Percentiles rank a stretch among this genome's conserved stretches.
Evolutionary conservation across 164 flowering plant genomes (phyloP).

Genomic region (Cinnamomum chago): DNA sequence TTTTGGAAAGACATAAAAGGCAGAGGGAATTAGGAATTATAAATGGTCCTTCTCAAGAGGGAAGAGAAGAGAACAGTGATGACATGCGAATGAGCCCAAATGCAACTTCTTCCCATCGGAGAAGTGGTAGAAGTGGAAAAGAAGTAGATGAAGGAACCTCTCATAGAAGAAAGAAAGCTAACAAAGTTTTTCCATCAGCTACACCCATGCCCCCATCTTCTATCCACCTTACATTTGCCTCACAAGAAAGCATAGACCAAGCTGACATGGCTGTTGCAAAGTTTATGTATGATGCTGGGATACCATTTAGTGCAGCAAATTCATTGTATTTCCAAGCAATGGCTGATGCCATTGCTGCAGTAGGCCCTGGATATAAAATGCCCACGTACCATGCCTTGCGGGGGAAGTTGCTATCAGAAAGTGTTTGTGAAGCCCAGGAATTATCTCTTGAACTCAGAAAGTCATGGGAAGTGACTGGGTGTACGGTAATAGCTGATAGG

Average conservation of each 20-base stretch:
- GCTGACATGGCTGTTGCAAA: constrained; percentile 44
- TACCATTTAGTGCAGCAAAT: constrained; percentile 37
- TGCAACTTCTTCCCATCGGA: constrained; percentile 5
- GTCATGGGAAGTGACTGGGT: constrained; percentile 45
- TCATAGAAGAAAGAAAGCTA: constrained; percentile 22
- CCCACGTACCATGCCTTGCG: constrained; percentile 38
- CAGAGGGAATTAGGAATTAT: constrained; percentile 24
- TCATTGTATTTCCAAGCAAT: constrained; percentile 37
- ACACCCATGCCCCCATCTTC: constrained; percentile 24
- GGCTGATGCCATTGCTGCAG: constrained; percentile 45
- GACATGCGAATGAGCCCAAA: constrained; percentile 3
- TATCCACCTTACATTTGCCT: constrained; percentile 18
- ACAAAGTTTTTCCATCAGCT: constrained; percentile 17
- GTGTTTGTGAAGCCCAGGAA: constrained; percentile 26
- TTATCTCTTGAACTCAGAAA: constrained; percentile 25
- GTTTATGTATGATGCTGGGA: constrained; percentile 35
- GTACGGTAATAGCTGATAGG: constrained; percentile 42
- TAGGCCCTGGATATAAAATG: constrained; percentile 40
- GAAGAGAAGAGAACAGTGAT: constrained; percentile 18
- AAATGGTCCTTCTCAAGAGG: constrained; percentile 18
- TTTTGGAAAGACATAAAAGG: constrained; percentile 33
- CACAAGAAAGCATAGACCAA: constrained; percentile 31
- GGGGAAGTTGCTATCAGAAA: constrained; percentile 25
- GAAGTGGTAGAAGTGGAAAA: constrained; percentile 22
- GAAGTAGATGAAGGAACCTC: constrained; percentile 20